Evolutionary conservation across 2,329 filamentous ascomycete genomes (phyloP), one percentile per base, ranked within the genome.

Genomic region (Biscogniauxia mediterranea): DNA sequence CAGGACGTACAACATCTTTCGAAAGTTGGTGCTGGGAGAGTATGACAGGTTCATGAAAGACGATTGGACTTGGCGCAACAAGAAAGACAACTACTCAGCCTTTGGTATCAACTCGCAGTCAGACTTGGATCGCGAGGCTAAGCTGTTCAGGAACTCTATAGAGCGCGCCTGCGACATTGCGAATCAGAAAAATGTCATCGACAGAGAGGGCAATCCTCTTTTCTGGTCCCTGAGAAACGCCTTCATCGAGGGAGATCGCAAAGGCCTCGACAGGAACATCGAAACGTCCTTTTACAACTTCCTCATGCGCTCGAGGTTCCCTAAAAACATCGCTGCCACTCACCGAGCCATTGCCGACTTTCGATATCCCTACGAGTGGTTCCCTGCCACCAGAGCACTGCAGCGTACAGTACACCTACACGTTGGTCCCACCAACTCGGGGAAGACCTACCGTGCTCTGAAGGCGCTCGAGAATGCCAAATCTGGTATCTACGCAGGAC

Each of bases 401-500:
- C 91, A 93, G 70, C 84, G 95, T 52, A 94, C 87, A 0, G 84
- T 99, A 50, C 92, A 98, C 78, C 80, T 99, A 20, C 95, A 99
- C 70, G 93, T 99, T 55, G 95, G 95, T 0, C 95, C 95, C 1
- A 99, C 95, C 1, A 99, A 99, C 75, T 98, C 95, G 0, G 95
- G 95, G 60, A 99, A 99, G 81, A 99, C 96, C 0, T 99, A 98
- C 73, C 90, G 93, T 73, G 96, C 95, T 0, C 79, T 99, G 65
- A 89, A 96, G 76, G 87, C 90, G 13, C 82, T 99, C 11, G 92
- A 97, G 73, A 81, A 85, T 55, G 89, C 89, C 2, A 83, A 88
- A 28, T 83, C 81, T 8, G 95, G 95, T 49, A 88, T 97, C 55
- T 99, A 98, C 73, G 92, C 94, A 3, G 95, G 96, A 0, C 95